A percentile compares a stretch with the other conserved stretches of the same genome.
phyloP scores from a whole-genome alignment of 495 filamentous ascomycete species.

The Lichenothelia convexa region DNA sequence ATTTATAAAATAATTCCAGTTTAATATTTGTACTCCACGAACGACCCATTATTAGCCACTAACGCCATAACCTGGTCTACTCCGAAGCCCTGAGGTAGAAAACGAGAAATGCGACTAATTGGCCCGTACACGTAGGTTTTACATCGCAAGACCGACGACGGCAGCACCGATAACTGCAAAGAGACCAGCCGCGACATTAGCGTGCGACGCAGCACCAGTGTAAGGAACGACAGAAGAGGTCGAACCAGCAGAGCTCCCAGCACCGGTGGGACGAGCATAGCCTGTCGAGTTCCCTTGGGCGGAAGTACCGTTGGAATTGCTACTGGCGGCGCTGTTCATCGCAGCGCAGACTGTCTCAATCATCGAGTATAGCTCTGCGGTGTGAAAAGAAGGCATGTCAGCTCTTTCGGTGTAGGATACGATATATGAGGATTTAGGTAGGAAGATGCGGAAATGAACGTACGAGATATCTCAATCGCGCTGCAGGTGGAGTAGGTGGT shows the following conservation, averaged over 20 bases:
- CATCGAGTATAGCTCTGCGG: neutral
- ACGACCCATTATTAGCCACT: too few species aligned
- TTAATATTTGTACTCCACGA: too few species aligned
- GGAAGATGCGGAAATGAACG: neutral
- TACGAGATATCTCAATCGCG: constrained; percentile 1
- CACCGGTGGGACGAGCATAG: constrained; percentile 1
- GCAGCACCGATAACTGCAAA: neutral
- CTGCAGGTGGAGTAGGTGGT: constrained; percentile 4
- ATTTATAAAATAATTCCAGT: too few species aligned
- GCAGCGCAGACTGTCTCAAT: constrained; percentile 7
- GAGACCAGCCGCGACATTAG: neutral
- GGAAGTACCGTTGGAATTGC: neutral
- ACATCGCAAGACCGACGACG: neutral
- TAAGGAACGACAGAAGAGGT: neutral
- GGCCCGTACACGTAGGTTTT: too few species aligned
- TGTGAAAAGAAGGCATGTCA: neutral
- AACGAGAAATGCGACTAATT: too few species aligned
- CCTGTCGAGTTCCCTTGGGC: neutral
- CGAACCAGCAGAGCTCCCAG: neutral
- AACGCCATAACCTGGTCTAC: too few species aligned
- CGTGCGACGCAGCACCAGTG: neutral
- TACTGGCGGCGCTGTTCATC: constrained; percentile 1
- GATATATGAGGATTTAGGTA: neutral
- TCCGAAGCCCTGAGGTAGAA: too few species aligned
- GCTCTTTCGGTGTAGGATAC: neutral